These are phyloP conservation scores for Cystoderma amianthinum DNA, from an alignment of 768 basidiomycete species.

Conservation along the genomic window DNA sequence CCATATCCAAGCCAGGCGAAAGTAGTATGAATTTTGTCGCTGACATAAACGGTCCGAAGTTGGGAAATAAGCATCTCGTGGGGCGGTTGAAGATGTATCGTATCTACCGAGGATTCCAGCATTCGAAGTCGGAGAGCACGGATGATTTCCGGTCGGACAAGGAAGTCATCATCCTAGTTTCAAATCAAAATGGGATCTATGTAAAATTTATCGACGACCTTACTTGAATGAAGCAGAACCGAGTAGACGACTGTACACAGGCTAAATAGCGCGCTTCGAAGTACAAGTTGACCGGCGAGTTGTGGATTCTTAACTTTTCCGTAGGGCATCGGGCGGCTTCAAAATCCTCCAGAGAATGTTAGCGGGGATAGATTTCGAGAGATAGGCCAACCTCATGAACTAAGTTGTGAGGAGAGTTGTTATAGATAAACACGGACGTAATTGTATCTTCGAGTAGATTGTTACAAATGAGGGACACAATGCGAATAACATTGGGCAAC, in stretches of 20 bases:
- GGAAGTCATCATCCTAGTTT: conserved; percentile 61
- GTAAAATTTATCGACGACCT: conserved; percentile 1
- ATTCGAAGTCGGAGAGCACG: conserved; percentile 38
- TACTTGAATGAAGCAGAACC: conserved; percentile 61
- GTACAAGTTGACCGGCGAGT: conserved; percentile 49
- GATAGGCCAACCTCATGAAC: conserved; percentile 29
- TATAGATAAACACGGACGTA: conserved; percentile 51
- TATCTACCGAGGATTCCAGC: conserved; percentile 12
- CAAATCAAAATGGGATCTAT: conserved; percentile 2
- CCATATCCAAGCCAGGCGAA: conserved; percentile 69
- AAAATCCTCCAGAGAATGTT: conserved; percentile 27
- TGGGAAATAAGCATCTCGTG: conserved; percentile 53
- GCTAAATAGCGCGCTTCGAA: conserved; percentile 59
- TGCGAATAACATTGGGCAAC: conserved; percentile 50
- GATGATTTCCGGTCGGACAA: conserved; percentile 52
- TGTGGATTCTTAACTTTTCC: conserved; percentile 42
- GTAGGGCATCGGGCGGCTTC: conserved; percentile 30
- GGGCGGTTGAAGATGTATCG: conserved; percentile 52
- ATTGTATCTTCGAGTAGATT: conserved; percentile 37
- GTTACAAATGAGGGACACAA: conserved; percentile 45
- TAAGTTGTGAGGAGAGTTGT: conserved; percentile 44
- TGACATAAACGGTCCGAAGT: conserved; percentile 34
- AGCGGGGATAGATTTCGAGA: conserved; percentile 1
- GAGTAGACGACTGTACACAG: conserved; percentile 41
- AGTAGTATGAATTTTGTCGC: conserved; percentile 36